phyloP scores from a whole-genome alignment of 345 rosid genomes.

The Gossypioides kirkii region DNA sequence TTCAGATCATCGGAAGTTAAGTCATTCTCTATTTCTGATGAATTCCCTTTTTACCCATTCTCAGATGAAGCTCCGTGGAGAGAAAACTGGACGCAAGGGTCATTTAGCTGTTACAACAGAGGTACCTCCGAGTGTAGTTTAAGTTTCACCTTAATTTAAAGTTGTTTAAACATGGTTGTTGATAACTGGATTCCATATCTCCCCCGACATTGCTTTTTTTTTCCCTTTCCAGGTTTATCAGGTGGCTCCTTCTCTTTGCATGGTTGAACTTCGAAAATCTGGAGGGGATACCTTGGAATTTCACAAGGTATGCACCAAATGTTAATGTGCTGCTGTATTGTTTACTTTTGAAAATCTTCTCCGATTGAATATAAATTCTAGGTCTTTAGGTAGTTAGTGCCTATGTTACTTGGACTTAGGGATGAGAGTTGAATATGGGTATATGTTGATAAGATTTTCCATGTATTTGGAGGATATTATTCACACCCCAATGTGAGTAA shows the following conservation, averaged over 20 bases:
- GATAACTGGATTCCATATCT: background rate
- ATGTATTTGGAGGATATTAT: too few species aligned
- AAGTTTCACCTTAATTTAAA: background rate
- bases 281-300: constrained; percentile 97
- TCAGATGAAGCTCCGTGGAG: constrained; percentile 90
- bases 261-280: constrained; percentile 95
- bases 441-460: too few species aligned
- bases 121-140: constrained; percentile 31
- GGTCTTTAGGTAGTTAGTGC: background rate
- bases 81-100: constrained; percentile 98
- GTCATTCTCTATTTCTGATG: background rate
- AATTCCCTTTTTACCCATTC: constrained; percentile 1
- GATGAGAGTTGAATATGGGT: too few species aligned
- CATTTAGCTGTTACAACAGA: constrained; percentile 91
- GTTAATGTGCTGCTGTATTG: background rate
- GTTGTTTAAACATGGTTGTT: background rate
- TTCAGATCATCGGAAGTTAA: constrained; percentile 1
- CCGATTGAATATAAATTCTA: background rate
- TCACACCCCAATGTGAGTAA: too few species aligned
- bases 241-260: constrained; percentile 96
- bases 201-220: background rate
- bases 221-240: constrained; percentile 58
- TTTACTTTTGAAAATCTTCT: background rate
- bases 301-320: constrained; percentile 58
- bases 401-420: too few species aligned